A percentile compares a stretch with the other conserved stretches of the same genome.
Evolutionary conservation across 495 filamentous ascomycete genomes (phyloP).

Genomic region (Pyronema omphalodes): DNA sequence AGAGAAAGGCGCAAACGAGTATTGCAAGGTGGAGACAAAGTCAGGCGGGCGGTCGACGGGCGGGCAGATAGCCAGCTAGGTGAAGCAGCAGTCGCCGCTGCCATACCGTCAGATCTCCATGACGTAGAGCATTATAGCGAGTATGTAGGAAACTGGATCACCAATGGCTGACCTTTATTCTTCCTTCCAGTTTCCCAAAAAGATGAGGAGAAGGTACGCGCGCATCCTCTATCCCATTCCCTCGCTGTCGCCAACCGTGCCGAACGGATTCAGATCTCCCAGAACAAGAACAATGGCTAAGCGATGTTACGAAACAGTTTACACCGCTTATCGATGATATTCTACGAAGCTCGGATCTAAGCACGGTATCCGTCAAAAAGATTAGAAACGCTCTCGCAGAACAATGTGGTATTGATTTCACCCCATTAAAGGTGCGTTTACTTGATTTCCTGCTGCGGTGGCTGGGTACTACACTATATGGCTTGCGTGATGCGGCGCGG

Average conservation of each 20-base stretch:
- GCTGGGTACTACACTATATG: neutral
- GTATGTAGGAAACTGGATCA: no score
- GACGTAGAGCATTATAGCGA: no score
- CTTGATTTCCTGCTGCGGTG: neutral
- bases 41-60: no score
- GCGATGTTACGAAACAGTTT: constrained; percentile 34
- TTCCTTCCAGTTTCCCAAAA: neutral
- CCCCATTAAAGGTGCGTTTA: constrained; percentile 56
- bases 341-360: constrained; percentile 59
- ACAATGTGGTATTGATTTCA: constrained; percentile 59
- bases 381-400: constrained; percentile 66
- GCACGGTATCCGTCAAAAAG: constrained; percentile 80
- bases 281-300: neutral
- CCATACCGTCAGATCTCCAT: neutral
- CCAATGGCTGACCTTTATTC: neutral
- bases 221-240: neutral
- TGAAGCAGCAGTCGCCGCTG: neutral
- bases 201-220: constrained; percentile 1
- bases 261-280: neutral
- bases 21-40: no score
- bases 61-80: no score
- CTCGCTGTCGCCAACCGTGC: neutral
- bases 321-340: constrained; percentile 83
- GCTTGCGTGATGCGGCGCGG: neutral
- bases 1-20: no score